These are phyloP conservation scores for Porcisia hertigi DNA, from an alignment of 208 protist species.

Conservation along the genomic window DNA sequence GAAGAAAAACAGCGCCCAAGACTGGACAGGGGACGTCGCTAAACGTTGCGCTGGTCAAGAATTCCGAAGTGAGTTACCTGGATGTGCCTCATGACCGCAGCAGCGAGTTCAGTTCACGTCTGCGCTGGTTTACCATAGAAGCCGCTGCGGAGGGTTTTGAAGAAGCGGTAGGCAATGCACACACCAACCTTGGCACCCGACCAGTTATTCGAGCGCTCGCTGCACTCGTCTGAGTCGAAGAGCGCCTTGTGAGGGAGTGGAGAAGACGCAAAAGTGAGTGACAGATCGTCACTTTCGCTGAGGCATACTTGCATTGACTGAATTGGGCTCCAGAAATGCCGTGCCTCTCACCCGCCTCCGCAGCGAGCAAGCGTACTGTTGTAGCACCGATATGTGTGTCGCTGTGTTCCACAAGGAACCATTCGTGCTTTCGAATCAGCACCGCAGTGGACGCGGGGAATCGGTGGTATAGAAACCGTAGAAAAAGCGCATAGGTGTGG, in stretches of 20 bases:
- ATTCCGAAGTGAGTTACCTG: background rate
- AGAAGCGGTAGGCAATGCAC: background rate
- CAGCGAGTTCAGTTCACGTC: slow-evolving; percentile 17
- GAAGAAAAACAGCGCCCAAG: background rate
- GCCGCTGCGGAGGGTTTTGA: background rate
- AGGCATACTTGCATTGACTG: slow-evolving; percentile 35
- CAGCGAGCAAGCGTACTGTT: slow-evolving; percentile 32
- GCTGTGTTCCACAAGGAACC: slow-evolving; percentile 54
- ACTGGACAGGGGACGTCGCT: background rate
- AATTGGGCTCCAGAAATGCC: slow-evolving; percentile 41
- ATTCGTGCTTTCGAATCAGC: slow-evolving; percentile 40
- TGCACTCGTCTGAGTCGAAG: background rate
- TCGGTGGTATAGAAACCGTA: slow-evolving; percentile 44
- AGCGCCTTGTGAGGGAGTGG: slow-evolving; percentile 1
- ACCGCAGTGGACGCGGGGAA: slow-evolving; percentile 29
- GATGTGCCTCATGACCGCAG: background rate
- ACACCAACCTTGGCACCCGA: background rate
- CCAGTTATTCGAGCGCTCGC: background rate
- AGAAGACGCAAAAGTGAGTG: slow-evolving; percentile 30
- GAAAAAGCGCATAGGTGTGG: slow-evolving; percentile 41
- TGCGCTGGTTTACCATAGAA: background rate
- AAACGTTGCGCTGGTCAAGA: background rate
- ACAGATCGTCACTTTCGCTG: slow-evolving; percentile 47
- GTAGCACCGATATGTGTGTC: slow-evolving; percentile 28
- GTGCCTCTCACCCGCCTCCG: slow-evolving; percentile 6